Evolutionary conservation across 2,329 filamentous ascomycete genomes (phyloP).

Genomic region (Alternaria sp.): DNA sequence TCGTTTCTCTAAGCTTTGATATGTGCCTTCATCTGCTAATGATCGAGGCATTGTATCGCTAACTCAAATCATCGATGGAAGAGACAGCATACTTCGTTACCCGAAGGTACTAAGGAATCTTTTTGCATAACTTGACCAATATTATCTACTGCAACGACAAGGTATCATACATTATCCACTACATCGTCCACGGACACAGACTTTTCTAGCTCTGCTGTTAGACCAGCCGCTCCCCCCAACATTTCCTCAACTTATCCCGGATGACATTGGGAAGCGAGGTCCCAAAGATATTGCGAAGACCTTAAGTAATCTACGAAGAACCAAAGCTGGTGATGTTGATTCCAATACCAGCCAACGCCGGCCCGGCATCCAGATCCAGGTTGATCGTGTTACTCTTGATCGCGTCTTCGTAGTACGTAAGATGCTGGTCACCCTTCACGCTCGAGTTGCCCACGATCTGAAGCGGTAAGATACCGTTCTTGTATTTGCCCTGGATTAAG

Average conservation of each 20-base stretch:
- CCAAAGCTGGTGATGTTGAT: conserved; percentile 35
- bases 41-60: too few relatives aligned
- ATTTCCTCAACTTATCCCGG: neutral
- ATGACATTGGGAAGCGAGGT: neutral
- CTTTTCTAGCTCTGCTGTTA: neutral
- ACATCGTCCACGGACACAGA: neutral
- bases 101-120: too few relatives aligned
- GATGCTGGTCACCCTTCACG: conserved; percentile 59
- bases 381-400: conserved; percentile 62
- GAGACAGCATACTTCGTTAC: too few relatives aligned
- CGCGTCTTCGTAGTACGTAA: conserved; percentile 66
- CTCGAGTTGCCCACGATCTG: conserved; percentile 64
- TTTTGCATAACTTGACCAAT: neutral
- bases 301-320: neutral
- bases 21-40: too few relatives aligned
- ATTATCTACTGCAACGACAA: conserved; percentile 1
- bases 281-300: neutral
- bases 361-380: conserved; percentile 59
- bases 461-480: conserved; percentile 64
- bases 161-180: conserved; percentile 9
- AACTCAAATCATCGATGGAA: too few relatives aligned
- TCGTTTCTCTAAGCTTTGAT: too few relatives aligned
- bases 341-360: conserved; percentile 38
- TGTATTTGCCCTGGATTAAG: conserved; percentile 60
- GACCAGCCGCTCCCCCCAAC: neutral